phyloP scores from a whole-genome alignment of 768 basidiomycete genomes.

The Pseudohyphozyma bogoriensis region DNA sequence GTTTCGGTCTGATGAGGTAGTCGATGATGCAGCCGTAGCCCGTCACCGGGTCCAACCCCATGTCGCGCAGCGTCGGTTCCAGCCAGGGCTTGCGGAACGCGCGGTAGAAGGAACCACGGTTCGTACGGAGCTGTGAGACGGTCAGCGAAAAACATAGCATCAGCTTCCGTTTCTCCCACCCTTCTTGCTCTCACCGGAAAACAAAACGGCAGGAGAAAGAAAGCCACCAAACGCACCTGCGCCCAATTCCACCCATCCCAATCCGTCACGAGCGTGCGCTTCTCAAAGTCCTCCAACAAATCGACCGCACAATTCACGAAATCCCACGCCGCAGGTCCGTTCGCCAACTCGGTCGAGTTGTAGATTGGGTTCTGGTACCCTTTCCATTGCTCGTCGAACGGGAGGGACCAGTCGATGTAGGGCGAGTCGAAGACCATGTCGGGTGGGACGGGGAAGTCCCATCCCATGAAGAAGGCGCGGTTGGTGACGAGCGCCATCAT shows the following conservation, averaged over 20 bases:
- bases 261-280: background rate
- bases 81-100: slow-evolving; percentile 7
- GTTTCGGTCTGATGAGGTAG: slow-evolving; percentile 27
- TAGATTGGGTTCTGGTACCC: background rate
- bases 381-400: background rate
- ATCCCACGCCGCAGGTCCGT: background rate
- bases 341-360: background rate
- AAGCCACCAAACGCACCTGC: background rate
- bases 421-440: slow-evolving; percentile 24
- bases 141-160: background rate
- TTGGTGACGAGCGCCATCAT: slow-evolving; percentile 12
- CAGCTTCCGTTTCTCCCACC: background rate
- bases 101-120: slow-evolving; percentile 19
- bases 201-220: too few species aligned
- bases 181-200: too few species aligned
- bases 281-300: background rate
- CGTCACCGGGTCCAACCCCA: slow-evolving; percentile 7
- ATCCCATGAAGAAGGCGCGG: slow-evolving; percentile 14
- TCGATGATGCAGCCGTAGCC: slow-evolving; percentile 24
- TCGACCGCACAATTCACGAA: background rate
- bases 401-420: slow-evolving; percentile 12
- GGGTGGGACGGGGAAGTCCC: too few species aligned
- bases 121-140: slow-evolving; percentile 20
- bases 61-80: background rate
- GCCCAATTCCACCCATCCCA: background rate